These are phyloP conservation scores for Boletus sp. DNA, from an alignment of 768 basidiomycete genomes.

Conservation along the genomic window DNA sequence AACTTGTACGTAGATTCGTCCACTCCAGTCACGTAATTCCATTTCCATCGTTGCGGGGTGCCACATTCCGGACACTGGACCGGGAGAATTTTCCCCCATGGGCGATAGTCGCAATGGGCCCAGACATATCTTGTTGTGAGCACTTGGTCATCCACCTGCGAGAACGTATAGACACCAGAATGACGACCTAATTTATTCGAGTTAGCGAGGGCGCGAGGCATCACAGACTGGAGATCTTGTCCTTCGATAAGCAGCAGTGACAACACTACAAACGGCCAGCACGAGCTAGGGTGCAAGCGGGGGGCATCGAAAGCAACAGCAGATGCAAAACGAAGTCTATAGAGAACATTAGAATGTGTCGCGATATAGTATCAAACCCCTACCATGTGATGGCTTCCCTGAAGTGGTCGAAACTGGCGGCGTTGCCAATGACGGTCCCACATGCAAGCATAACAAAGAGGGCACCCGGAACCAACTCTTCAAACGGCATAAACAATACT, in stretches of 20 bases:
- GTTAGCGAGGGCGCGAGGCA: background rate
- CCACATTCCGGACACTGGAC: background rate
- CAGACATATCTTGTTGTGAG: background rate
- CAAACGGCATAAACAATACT: background rate
- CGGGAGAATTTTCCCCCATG: background rate
- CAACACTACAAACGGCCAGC: background rate
- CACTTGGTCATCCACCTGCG: background rate
- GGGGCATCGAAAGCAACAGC: background rate
- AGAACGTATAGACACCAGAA: background rate
- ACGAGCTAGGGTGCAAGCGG: background rate
- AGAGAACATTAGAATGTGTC: background rate
- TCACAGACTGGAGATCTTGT: background rate
- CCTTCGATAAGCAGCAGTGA: background rate
- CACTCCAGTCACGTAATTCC: background rate
- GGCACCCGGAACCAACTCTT: background rate
- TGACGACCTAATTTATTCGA: background rate
- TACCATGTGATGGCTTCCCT: background rate
- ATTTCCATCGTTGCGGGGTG: background rate
- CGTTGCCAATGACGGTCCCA: background rate
- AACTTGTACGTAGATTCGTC: background rate
- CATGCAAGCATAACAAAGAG: background rate
- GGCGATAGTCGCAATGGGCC: background rate
- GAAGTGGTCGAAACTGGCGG: background rate
- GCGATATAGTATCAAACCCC: background rate
- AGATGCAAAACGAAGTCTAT: background rate